These are phyloP conservation scores for Ogataea naganishii DNA, from an alignment of 805 yeast species.

Conservation along the genomic window DNA sequence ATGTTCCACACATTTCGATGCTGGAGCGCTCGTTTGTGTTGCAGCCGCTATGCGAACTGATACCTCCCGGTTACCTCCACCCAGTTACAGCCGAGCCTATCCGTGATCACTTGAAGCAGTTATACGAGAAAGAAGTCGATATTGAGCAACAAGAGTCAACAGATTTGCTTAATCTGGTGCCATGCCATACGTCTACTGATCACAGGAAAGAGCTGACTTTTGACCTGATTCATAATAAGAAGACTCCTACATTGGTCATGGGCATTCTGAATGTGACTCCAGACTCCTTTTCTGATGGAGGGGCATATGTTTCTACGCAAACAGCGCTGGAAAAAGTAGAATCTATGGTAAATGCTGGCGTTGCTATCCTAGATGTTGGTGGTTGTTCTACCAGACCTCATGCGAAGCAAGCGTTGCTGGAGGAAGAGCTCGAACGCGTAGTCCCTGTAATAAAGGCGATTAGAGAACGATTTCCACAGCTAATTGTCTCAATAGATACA, in stretches of 20 bases:
- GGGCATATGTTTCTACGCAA: constrained; percentile 24
- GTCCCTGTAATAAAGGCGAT: constrained; percentile 61
- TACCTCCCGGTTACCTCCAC: constrained; percentile 58
- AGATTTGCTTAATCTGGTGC: constrained; percentile 40
- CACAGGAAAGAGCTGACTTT: constrained; percentile 26
- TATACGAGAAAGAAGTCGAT: constrained; percentile 23
- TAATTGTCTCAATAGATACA: constrained; percentile 79
- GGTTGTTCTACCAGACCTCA: constrained; percentile 94
- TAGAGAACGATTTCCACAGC: constrained; percentile 29
- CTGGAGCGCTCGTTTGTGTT: constrained; percentile 85
- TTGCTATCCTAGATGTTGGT: constrained; percentile 82
- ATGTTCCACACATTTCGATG: constrained; percentile 83
- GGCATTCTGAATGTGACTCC: constrained; percentile 87
- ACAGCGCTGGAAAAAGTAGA: constrained; percentile 33
- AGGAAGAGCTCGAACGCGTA: constrained; percentile 66
- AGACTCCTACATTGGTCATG: constrained; percentile 63
- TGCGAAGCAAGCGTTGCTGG: constrained; percentile 46
- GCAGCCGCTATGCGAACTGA: constrained; percentile 77
- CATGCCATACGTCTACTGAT: constrained; percentile 20
- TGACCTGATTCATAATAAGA: constrained; percentile 35
- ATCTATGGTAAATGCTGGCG: constrained; percentile 47
- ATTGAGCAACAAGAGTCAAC: constrained; percentile 38
- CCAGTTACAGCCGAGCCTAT: constrained; percentile 85
- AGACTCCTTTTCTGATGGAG: constrained; percentile 94
- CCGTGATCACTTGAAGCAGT: constrained; percentile 53